Percentiles rank a stretch among this genome's conserved stretches.
These are phyloP conservation scores for Telopea speciosissima DNA, from an alignment of 177 flowering plant species.

Conservation along the genomic window DNA sequence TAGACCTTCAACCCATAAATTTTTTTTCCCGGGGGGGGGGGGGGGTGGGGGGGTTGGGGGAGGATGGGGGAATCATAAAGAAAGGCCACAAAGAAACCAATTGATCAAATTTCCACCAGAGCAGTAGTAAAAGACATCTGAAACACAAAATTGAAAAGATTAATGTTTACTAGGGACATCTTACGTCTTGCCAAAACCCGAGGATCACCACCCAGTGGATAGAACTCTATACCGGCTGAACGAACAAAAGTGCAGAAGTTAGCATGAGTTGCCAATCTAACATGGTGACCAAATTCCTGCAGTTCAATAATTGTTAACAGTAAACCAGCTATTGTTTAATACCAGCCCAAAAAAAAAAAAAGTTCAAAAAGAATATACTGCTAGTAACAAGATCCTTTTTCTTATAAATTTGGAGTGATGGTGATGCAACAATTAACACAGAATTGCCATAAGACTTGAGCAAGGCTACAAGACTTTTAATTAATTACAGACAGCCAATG, in stretches of 20 bases:
- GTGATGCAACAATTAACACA: not conserved
- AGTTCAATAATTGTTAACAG: slow-evolving; percentile 10
- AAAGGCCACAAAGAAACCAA: not conserved
- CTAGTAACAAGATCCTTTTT: not conserved
- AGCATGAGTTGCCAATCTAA: slow-evolving; percentile 89
- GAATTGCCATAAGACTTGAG: not conserved
- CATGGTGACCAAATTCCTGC: slow-evolving; percentile 96
- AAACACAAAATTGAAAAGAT: slow-evolving; percentile 1
- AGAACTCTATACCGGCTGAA: slow-evolving; percentile 82
- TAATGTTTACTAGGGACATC: slow-evolving; percentile 24
- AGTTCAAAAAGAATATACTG: not conserved
- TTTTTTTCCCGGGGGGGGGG: too few species aligned
- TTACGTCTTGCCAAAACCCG: slow-evolving; percentile 96
- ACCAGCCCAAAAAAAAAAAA: too few species aligned
- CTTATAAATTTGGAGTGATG: not conserved
- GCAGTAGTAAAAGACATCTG: too few species aligned
- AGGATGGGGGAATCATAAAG: not conserved
- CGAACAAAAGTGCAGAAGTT: slow-evolving; percentile 72
- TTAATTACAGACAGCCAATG: not conserved
- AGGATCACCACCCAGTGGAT: slow-evolving; percentile 93
- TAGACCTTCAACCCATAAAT: too few species aligned
- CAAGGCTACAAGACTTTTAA: not conserved
- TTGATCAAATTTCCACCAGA: not conserved
- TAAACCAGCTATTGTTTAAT: not conserved
- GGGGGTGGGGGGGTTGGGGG: too few species aligned